Percentiles rank a stretch among this genome's conserved stretches.
Evolutionary conservation across 2,329 filamentous ascomycete genomes (phyloP).

Genomic region (Penicillium oxalicum): DNA sequence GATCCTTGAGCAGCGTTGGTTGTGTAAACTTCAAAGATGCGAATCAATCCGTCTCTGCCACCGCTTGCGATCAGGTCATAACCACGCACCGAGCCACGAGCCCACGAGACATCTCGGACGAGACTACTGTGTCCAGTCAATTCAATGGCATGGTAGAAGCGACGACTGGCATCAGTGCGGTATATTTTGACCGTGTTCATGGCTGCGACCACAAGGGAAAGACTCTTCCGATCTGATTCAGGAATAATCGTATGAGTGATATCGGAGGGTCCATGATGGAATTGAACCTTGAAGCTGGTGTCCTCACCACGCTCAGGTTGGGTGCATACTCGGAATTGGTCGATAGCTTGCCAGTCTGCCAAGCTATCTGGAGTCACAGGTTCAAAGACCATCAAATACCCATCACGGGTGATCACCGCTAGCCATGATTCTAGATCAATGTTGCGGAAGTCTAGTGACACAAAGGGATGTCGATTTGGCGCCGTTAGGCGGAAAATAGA

Average conservation of each 20-base stretch:
- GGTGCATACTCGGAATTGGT: slow-evolving; percentile 67
- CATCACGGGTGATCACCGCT: slow-evolving; percentile 77
- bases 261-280: slow-evolving; percentile 71
- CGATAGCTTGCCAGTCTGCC: slow-evolving; percentile 66
- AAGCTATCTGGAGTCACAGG: slow-evolving; percentile 79
- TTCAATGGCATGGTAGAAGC: slow-evolving; percentile 79
- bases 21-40: slow-evolving; percentile 68
- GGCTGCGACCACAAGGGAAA: slow-evolving; percentile 77
- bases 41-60: slow-evolving; percentile 82
- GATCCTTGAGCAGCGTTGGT: slow-evolving; percentile 22
- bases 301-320: slow-evolving; percentile 74
- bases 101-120: slow-evolving; percentile 86
- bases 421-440: slow-evolving; percentile 78
- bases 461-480: slow-evolving; percentile 63
- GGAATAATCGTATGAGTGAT: slow-evolving; percentile 72
- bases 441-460: slow-evolving; percentile 80
- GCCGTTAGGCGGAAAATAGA: slow-evolving; percentile 56
- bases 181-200: slow-evolving; percentile 81
- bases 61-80: slow-evolving; percentile 88
- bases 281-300: slow-evolving; percentile 76
- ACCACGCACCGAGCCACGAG: slow-evolving; percentile 80
- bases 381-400: slow-evolving; percentile 72
- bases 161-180: slow-evolving; percentile 65
- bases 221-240: slow-evolving; percentile 70
- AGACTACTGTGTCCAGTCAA: slow-evolving; percentile 67